These are phyloP conservation scores for Dicorynia guianensis DNA, from an alignment of 306 rosid species.

Conservation along the genomic window DNA sequence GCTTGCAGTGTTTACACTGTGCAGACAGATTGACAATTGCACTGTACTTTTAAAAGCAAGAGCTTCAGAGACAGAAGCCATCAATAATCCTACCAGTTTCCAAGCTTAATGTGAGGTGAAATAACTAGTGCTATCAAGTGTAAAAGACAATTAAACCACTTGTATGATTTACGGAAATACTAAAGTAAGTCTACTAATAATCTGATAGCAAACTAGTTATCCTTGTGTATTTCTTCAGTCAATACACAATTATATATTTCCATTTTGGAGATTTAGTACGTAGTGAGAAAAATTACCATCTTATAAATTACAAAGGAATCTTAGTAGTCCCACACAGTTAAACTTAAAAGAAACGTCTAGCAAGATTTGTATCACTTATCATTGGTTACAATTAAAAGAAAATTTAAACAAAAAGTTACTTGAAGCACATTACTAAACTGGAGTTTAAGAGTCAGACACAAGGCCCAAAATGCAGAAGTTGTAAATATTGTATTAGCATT, in stretches of 20 bases:
- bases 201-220: neutral
- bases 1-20: neutral
- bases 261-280: neutral
- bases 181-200: neutral
- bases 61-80: neutral
- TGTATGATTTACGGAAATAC: too few relatives aligned
- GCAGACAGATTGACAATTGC: constrained; percentile 2
- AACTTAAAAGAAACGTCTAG: too few relatives aligned
- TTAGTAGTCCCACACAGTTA: neutral
- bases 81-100: neutral
- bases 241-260: neutral
- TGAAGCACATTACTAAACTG: neutral
- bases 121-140: neutral
- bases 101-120: neutral
- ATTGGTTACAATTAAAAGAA: neutral
- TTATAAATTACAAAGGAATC: neutral
- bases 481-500: too few relatives aligned
- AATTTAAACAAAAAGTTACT: neutral
- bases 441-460: neutral
- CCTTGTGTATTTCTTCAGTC: neutral
- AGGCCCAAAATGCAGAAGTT: neutral
- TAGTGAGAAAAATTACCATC: neutral
- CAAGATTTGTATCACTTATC: too few relatives aligned
- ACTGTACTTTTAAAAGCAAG: neutral
- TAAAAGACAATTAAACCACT: neutral